These are phyloP conservation scores for Colletotrichum sp. DNA, from an alignment of 2,329 filamentous ascomycete species.

Conservation along the genomic window DNA sequence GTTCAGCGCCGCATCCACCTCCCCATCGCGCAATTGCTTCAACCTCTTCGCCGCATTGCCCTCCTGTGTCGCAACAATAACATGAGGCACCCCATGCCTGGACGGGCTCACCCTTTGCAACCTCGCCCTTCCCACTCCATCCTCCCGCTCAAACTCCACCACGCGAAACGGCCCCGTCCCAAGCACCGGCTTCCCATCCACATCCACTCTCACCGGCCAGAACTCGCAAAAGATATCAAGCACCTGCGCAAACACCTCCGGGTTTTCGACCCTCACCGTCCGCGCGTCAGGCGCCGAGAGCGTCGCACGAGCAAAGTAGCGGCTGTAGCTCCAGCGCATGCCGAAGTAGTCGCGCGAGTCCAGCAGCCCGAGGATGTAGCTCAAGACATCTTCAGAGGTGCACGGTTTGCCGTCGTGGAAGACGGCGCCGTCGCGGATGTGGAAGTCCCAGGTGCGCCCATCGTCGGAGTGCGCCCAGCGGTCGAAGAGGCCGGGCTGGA, in stretches of 20 bases:
- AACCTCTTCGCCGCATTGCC: not conserved
- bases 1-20: not conserved
- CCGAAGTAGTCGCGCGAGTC: slow-evolving; percentile 12
- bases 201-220: not conserved
- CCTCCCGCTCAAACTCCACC: not conserved
- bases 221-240: slow-evolving; percentile 5
- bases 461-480: not conserved
- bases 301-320: not conserved
- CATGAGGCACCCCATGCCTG: not conserved
- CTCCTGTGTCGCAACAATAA: not conserved
- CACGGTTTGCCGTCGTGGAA: not conserved
- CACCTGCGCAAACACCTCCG: not conserved
- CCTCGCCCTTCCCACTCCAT: not conserved
- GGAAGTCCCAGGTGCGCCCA: not conserved
- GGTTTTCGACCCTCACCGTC: not conserved
- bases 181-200: not conserved
- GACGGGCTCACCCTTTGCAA: not conserved
- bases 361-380: not conserved
- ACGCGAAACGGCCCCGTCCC: slow-evolving; percentile 1
- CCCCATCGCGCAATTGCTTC: not conserved
- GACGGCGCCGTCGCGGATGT: not conserved
- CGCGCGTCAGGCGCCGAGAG: not conserved
- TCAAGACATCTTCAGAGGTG: not conserved
- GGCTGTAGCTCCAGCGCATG: slow-evolving; percentile 14
- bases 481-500: not conserved